phyloP scores from a whole-genome alignment of 805 yeast species.

The Cyberlindnera maclurae region DNA sequence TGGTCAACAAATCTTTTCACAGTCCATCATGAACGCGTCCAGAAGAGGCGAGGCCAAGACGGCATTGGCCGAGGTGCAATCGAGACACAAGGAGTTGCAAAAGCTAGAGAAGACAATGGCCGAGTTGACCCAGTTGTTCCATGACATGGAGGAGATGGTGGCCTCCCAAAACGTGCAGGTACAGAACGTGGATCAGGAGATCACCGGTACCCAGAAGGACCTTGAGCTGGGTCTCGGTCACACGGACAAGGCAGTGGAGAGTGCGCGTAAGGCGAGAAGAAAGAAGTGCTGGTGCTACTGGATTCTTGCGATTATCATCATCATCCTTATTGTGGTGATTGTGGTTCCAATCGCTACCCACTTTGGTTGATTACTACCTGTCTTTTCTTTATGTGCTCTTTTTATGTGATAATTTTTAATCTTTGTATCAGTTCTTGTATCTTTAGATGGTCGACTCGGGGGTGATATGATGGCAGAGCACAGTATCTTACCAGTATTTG shows the following conservation, averaged over 20 bases:
- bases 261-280: conserved; percentile 84
- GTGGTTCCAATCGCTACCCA: conserved; percentile 36
- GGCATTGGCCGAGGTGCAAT: conserved; percentile 91
- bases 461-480: no score
- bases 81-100: conserved; percentile 90
- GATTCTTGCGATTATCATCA: conserved; percentile 51
- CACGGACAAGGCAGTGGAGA: conserved; percentile 80
- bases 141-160: conserved; percentile 93
- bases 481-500: no score
- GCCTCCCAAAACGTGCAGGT: conserved; percentile 91
- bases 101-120: conserved; percentile 94
- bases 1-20: conserved; percentile 89
- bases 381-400: no score
- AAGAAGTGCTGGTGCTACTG: conserved; percentile 83
- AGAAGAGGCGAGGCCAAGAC: conserved; percentile 94
- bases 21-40: conserved; percentile 79
- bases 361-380: neutral
- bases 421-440: no score
- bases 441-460: no score
- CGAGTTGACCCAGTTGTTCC: conserved; percentile 88
- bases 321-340: conserved; percentile 60
- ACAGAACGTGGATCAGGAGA: conserved; percentile 74
- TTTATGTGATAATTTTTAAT: no score
- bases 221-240: conserved; percentile 93
- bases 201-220: conserved; percentile 78